Evolutionary conservation across 495 filamentous ascomycete genomes (phyloP).

Genomic region (Penicillium cinerascens): DNA sequence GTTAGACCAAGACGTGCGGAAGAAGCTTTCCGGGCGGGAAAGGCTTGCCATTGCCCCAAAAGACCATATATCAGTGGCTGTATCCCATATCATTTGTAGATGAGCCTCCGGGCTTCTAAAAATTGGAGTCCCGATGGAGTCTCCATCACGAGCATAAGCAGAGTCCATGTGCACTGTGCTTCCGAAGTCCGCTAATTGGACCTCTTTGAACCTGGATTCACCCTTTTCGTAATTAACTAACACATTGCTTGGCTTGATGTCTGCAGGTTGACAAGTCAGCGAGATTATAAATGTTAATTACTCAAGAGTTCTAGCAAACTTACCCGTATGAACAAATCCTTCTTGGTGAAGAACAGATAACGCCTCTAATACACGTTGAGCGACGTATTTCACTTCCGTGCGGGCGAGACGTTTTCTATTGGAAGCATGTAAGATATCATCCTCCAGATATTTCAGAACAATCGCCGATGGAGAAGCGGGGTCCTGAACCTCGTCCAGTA

Average conservation of each 20-base stretch:
- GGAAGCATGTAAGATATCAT: conserved; percentile 33
- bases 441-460: conserved; percentile 41
- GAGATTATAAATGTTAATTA: neutral
- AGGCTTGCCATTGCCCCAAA: conserved; percentile 33
- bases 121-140: neutral
- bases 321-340: neutral
- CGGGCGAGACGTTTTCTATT: conserved; percentile 13
- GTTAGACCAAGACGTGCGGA: conserved; percentile 2
- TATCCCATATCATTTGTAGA: neutral
- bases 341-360: neutral
- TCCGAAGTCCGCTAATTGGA: neutral
- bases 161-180: neutral
- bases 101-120: neutral
- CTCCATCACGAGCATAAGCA: neutral
- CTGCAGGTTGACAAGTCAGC: neutral
- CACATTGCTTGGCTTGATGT: neutral
- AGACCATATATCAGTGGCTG: conserved; percentile 43
- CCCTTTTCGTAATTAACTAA: neutral
- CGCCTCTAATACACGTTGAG: neutral
- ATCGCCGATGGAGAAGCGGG: conserved; percentile 38
- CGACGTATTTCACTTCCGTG: neutral
- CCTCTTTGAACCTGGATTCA: neutral
- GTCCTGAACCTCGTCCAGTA: conserved; percentile 39
- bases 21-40: conserved; percentile 6
- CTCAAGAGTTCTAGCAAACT: too few relatives aligned